Evolutionary conservation across 2,329 filamentous ascomycete species (phyloP).

Genomic region (Colletotrichum sp.): DNA sequence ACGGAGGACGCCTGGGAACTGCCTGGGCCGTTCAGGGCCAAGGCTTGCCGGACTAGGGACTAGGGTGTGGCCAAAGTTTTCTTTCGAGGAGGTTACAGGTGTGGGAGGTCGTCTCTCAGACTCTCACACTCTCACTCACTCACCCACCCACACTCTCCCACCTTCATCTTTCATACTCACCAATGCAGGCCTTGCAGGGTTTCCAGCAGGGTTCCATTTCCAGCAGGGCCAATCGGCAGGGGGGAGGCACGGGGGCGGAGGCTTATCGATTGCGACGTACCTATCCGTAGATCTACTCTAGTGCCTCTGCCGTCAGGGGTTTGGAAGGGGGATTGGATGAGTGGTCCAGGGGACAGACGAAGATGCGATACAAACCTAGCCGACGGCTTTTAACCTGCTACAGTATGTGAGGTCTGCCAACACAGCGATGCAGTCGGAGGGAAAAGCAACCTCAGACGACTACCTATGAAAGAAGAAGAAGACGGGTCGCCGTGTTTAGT

Average conservation of each 20-base stretch:
- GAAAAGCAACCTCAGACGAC: slow-evolving; percentile 7
- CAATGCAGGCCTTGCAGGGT: not conserved
- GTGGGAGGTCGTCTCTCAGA: not conserved
- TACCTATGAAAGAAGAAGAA: not conserved
- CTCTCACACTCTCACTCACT: not conserved
- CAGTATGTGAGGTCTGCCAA: not conserved
- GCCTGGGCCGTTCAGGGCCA: not conserved
- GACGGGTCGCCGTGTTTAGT: not conserved
- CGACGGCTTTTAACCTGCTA: not conserved
- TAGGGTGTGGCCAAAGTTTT: slow-evolving; percentile 13
- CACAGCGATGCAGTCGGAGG: not conserved
- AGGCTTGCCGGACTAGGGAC: slow-evolving; percentile 6
- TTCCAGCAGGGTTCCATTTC: not conserved
- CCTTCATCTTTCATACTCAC: not conserved
- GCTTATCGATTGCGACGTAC: slow-evolving; percentile 6
- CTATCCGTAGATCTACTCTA: not conserved
- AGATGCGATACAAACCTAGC: not conserved
- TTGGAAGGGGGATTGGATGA: not conserved
- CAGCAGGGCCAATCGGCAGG: slow-evolving; percentile 6
- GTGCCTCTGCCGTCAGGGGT: not conserved
- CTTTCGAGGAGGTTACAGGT: not conserved
- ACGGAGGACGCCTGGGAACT: slow-evolving; percentile 2
- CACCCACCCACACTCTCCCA: not conserved
- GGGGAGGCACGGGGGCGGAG: slow-evolving; percentile 1
- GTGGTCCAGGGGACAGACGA: not conserved